phyloP scores from a whole-genome alignment of 2,329 filamentous ascomycete genomes.

The Paracorniculantispora psalliotae region DNA sequence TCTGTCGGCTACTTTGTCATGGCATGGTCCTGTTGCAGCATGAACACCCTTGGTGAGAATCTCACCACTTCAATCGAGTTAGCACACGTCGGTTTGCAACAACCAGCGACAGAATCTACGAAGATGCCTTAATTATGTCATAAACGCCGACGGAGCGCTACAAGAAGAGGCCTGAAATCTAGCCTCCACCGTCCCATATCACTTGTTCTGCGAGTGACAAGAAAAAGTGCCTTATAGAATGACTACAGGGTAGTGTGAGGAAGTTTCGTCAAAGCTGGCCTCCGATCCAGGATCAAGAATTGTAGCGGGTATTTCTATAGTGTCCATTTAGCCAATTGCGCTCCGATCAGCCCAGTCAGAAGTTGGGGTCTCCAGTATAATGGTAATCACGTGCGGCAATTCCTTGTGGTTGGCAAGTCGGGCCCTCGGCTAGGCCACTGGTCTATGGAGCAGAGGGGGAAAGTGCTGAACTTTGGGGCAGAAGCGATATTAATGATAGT shows the following conservation, averaged over 20 bases:
- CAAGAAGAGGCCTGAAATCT: too few species aligned
- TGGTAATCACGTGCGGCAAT: not conserved
- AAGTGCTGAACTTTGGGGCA: not conserved
- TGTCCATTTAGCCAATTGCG: not conserved
- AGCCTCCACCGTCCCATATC: too few species aligned
- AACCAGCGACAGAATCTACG: too few species aligned
- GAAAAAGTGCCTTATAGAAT: too few species aligned
- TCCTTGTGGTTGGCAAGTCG: not conserved
- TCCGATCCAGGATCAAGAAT: not conserved
- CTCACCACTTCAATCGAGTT: too few species aligned
- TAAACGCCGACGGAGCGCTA: too few species aligned
- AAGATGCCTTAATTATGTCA: too few species aligned
- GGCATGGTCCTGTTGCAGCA: too few species aligned
- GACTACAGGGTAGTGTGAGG: not conserved
- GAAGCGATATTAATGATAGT: not conserved
- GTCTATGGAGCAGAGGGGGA: not conserved
- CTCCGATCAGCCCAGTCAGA: not conserved
- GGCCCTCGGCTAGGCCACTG: not conserved
- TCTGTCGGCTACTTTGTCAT: too few species aligned
- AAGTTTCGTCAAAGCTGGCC: not conserved
- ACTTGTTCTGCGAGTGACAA: too few species aligned
- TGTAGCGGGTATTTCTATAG: not conserved
- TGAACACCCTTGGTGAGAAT: too few species aligned
- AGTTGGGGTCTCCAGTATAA: not conserved
- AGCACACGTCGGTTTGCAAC: too few species aligned